These are phyloP conservation scores for Dactylonectria macrodidyma DNA, from an alignment of 2,329 filamentous ascomycete species.

Conservation along the genomic window DNA sequence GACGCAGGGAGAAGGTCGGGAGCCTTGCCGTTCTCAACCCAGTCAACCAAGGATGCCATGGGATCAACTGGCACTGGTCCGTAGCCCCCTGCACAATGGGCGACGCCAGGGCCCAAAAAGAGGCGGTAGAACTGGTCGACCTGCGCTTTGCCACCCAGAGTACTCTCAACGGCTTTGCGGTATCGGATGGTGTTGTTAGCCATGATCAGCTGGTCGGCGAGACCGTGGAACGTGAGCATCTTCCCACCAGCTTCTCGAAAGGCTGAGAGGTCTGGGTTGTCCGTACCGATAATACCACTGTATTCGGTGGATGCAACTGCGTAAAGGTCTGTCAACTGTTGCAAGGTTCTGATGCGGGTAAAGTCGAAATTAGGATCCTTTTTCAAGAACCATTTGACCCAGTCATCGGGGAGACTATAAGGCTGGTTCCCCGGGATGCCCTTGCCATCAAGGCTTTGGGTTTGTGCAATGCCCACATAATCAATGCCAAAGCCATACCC, in stretches of 20 bases:
- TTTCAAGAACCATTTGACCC: too few relatives aligned
- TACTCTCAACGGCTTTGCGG: neutral
- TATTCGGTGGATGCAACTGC: constrained; percentile 10
- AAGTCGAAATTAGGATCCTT: too few relatives aligned
- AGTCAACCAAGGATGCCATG: neutral
- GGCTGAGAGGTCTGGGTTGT: constrained; percentile 5
- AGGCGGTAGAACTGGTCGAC: constrained; percentile 14
- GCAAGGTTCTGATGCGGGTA: too few relatives aligned
- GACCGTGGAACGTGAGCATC: constrained; percentile 15
- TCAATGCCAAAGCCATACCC: too few relatives aligned
- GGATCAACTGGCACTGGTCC: constrained; percentile 9
- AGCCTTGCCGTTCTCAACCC: constrained; percentile 12
- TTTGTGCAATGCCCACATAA: too few relatives aligned
- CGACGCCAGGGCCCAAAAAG: constrained; percentile 11
- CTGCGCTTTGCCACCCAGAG: neutral
- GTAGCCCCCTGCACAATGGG: constrained; percentile 11
- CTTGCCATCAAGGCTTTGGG: too few relatives aligned
- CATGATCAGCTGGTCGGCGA: constrained; percentile 15
- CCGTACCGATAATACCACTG: constrained; percentile 1
- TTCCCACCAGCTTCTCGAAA: constrained; percentile 9
- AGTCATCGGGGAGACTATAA: too few relatives aligned
- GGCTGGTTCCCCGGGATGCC: too few relatives aligned
- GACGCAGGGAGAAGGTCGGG: constrained; percentile 7
- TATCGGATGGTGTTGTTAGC: constrained; percentile 8
- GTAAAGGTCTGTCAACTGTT: neutral